Conservation (phyloP, 768 basidiomycete genomes). For the Cystofilobasidium macerans region DNA sequence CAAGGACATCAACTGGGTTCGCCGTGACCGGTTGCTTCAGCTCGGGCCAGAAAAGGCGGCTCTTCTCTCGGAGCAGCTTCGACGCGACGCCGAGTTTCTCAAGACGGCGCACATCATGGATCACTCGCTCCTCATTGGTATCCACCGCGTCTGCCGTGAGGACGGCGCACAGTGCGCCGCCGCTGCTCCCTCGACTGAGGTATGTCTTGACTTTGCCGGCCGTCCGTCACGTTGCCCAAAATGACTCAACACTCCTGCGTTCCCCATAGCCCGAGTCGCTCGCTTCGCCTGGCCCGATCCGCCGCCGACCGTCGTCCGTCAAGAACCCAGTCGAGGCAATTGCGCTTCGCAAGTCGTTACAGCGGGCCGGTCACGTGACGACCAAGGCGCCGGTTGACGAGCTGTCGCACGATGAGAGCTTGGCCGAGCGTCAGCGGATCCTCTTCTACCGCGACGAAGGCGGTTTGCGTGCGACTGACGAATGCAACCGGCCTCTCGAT, state of each 20-base stretch:
- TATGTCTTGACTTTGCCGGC: too few relatives aligned
- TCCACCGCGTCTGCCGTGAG: constrained; percentile 80
- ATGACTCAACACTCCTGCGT: neutral
- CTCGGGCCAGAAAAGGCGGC: constrained; percentile 95
- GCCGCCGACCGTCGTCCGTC: constrained; percentile 51
- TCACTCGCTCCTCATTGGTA: constrained; percentile 85
- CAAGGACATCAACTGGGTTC: constrained; percentile 96
- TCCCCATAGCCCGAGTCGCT: neutral
- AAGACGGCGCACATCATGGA: constrained; percentile 84
- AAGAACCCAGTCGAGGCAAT: constrained; percentile 63
- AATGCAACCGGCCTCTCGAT: constrained; percentile 59
- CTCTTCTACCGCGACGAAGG: constrained; percentile 96
- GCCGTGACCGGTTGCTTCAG: constrained; percentile 61
- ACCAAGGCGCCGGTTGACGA: constrained; percentile 48
- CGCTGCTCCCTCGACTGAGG: too few relatives aligned
- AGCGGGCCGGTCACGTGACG: constrained; percentile 64
- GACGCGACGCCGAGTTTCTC: constrained; percentile 75
- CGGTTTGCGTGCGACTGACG: constrained; percentile 79
- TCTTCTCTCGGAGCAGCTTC: constrained; percentile 76
- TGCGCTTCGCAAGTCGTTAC: constrained; percentile 75
- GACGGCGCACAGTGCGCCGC: constrained; percentile 77
- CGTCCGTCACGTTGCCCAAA: constrained; percentile 34
- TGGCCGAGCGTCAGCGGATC: constrained; percentile 58
- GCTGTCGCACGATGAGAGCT: constrained; percentile 39
- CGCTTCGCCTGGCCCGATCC: constrained; percentile 40